phyloP scores from a whole-genome alignment of 108 stramenopile genomes.

The Discostella pseudostelligera region DNA sequence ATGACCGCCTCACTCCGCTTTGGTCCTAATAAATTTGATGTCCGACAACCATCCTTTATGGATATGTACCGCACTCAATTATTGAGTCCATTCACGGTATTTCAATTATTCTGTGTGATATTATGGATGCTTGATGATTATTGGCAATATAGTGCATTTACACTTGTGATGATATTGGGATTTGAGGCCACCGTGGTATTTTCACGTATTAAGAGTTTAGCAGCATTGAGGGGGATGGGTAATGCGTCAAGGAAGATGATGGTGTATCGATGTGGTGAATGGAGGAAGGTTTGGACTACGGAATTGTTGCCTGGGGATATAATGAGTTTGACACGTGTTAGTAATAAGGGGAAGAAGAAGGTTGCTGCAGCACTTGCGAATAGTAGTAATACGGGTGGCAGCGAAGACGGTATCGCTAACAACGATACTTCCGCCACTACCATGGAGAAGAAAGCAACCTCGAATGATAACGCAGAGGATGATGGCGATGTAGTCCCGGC shows the following conservation, averaged over 20 bases:
- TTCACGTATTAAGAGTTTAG: constrained; percentile 69
- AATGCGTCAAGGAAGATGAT: constrained; percentile 66
- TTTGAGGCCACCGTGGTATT: constrained; percentile 95
- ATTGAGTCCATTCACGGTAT: constrained; percentile 90
- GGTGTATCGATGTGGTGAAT: constrained; percentile 73
- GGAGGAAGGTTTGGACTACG: constrained; percentile 64
- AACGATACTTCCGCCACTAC: constrained; percentile 22
- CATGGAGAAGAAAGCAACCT: constrained; percentile 31
- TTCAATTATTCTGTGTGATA: constrained; percentile 89
- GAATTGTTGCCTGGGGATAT: constrained; percentile 95
- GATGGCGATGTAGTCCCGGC: constrained; percentile 92
- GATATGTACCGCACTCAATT: constrained; percentile 95
- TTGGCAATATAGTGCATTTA: constrained; percentile 92
- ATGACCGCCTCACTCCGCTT: constrained; percentile 79
- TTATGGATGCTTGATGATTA: constrained; percentile 96
- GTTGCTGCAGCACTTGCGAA: too few species aligned
- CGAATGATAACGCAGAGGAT: constrained; percentile 22
- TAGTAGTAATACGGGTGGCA: too few species aligned
- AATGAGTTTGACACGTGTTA: constrained; percentile 77
- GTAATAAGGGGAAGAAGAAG: constrained; percentile 43
- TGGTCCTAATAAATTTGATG: constrained; percentile 87
- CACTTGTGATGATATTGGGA: constrained; percentile 89
- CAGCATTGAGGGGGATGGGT: constrained; percentile 78
- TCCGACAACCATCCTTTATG: constrained; percentile 84
- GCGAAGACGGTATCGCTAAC: too few species aligned